Base-by-base conservation (phyloP, 306 rosid genomes). In the Herpetospermum pedunculosum region DNA sequence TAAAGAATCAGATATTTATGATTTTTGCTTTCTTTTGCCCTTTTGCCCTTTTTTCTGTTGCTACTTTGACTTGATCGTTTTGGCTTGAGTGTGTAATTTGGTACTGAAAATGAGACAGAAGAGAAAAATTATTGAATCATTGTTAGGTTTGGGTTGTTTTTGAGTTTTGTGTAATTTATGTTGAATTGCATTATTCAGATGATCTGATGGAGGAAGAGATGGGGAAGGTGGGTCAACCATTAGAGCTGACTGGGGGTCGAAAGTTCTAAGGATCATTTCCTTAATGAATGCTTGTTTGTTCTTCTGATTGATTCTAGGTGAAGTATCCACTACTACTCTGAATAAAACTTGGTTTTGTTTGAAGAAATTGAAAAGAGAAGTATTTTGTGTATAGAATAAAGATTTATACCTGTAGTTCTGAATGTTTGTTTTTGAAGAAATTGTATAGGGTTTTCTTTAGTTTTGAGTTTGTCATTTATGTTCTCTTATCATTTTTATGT, bases 291-390 rank as follows among this genome's bases (percentile, higher is more conserved):
- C 43, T 68, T 23, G 73, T 44, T 68, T 26, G 18, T 2, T 70
- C 43, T 70, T 70, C 43, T 70, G 37, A n/a, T n/a, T n/a, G n/a
- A 46, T 70, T 46, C 16, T 37, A 70, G 74, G 74, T 70, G 74
- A 46, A 70, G 28, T 44, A 46, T 30, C n/a, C n/a, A n/a, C 29
- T 29, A 28, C 43, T 30, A 8, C 50, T 26, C 37, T 8, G 15
- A 15, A 9, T n/a, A n/a, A n/a, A n/a, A n/a, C n/a, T n/a, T n/a
- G n/a, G n/a, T n/a, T n/a, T n/a, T n/a, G n/a, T n/a, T n/a, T n/a
- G n/a, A n/a, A n/a, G n/a, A n/a, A n/a, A n/a, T n/a, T n/a, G n/a
- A n/a, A n/a, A n/a, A n/a, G n/a, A n/a, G n/a, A n/a, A n/a, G n/a
- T n/a, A n/a, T n/a, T n/a, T n/a, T n/a, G n/a, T n/a, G n/a, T n/a